Evolutionary conservation across 2,329 filamentous ascomycete species (phyloP), one percentile per base, ranked within the genome.

Genomic region (Lachnellula arida): DNA sequence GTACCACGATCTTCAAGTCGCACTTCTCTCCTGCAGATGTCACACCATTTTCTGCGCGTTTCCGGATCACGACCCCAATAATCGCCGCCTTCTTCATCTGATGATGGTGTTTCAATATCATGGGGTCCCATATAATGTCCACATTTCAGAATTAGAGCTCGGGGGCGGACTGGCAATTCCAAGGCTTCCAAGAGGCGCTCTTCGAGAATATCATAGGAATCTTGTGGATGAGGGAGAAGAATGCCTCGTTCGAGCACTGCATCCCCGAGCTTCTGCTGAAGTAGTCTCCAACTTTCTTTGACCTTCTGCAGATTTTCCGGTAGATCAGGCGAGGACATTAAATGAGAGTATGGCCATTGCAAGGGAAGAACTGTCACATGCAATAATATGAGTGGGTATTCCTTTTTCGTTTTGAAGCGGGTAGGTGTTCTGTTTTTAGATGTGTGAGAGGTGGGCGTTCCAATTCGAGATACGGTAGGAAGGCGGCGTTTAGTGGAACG

Each of bases 141-240:
- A 63, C 88, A 91, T 64, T 87, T 86, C 6, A 89, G 77, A 44
- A 92, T 84, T 3, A 86, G 79, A 2, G 87, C 87, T n/a, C 83
- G 75, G 1, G 81, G 76, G 15, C 76, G 76, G 32, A 85, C 75
- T 1, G 84, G 85, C 15, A 93, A 75, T 68, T 91, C 88, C 46
- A 92, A 72, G 1, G 86, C 85, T 70, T 92, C 88, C 2, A 92
- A 74, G 35, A 93, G 76, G 28, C 88, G 78, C 73, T 92, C 89
- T 72, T 93, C 88, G 0, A 94, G 78, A 55, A 90, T 74, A 70
- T 92, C 89, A 65, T 89, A 93, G 68, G 92, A 89, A 54, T 87
- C 86, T 63, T 89, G 82, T 1, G 89, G 89, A 67, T 94, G 90
- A 2, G 88, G 83, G 7, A 94, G 78, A 44, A 94, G 75, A 35